Evolutionary conservation across 2,329 filamentous ascomycete species (phyloP).

Genomic region (Fusarium mexicanum): DNA sequence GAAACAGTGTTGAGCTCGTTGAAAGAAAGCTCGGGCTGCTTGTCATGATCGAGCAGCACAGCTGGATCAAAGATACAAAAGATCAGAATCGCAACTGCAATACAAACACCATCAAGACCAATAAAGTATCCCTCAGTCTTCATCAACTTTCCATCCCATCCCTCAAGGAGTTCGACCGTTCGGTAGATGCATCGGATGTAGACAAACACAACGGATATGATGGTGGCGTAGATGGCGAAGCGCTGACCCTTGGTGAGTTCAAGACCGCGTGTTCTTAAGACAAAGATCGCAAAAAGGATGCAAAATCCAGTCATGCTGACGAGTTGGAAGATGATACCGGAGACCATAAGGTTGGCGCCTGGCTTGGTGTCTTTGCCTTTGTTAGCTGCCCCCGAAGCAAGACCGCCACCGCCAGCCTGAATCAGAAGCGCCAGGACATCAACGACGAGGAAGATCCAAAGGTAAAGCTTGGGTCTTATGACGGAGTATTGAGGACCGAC

Average conservation of each 20-base stretch:
- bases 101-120: constrained; percentile 59
- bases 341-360: constrained; percentile 60
- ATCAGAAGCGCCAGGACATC: constrained; percentile 29
- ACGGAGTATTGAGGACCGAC: constrained; percentile 56
- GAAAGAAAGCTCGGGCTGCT: background rate
- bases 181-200: constrained; percentile 61
- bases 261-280: constrained; percentile 48
- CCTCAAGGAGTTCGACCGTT: constrained; percentile 59
- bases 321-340: constrained; percentile 61
- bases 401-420: constrained; percentile 59
- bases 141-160: constrained; percentile 61
- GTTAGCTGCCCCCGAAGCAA: constrained; percentile 51
- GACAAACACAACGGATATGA: constrained; percentile 55
- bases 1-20: constrained; percentile 13
- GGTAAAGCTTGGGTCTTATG: constrained; percentile 54
- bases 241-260: constrained; percentile 43
- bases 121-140: constrained; percentile 61
- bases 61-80: constrained; percentile 52
- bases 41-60: background rate
- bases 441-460: constrained; percentile 59
- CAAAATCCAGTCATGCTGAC: constrained; percentile 59
- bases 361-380: constrained; percentile 49
- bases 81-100: constrained; percentile 54
- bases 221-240: constrained; percentile 48
- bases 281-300: constrained; percentile 50